A percentile compares a stretch with the other conserved stretches of the same genome.
Evolutionary conservation across 768 basidiomycete genomes (phyloP).

Genomic region (Suillus subalutaceus): DNA sequence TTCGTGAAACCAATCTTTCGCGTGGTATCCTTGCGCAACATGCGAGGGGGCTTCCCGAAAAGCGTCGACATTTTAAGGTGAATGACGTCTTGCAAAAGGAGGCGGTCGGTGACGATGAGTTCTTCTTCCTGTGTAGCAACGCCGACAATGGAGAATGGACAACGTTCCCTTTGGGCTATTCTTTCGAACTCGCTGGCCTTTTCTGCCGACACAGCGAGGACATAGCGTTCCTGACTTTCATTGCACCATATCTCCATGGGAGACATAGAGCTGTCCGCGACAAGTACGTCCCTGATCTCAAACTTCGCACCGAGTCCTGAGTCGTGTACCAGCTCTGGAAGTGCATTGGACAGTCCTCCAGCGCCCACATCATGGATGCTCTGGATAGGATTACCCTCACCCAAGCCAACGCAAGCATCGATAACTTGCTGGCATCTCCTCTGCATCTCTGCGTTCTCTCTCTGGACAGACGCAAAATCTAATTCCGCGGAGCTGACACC

Average conservation of each 20-base stretch:
- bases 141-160: conserved; percentile 93
- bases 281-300: conserved; percentile 91
- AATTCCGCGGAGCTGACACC: conserved; percentile 90
- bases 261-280: conserved; percentile 92
- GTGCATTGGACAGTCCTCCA: conserved; percentile 93
- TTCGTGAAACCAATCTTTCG: conserved; percentile 40
- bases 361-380: conserved; percentile 99
- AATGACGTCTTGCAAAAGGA: conserved; percentile 80
- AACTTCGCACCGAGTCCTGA: conserved; percentile 88
- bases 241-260: conserved; percentile 99
- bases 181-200: conserved; percentile 65
- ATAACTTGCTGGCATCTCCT: conserved; percentile 97
- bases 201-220: conserved; percentile 80
- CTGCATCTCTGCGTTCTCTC: conserved; percentile 99
- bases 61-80: conserved; percentile 91
- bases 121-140: conserved; percentile 80
- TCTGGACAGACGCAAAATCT: conserved; percentile 96
- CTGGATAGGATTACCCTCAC: conserved; percentile 75
- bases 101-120: conserved; percentile 86
- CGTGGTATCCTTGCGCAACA: conserved; percentile 73
- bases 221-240: conserved; percentile 97
- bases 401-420: conserved; percentile 77
- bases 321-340: conserved; percentile 97
- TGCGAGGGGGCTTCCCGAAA: conserved; percentile 94
- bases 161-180: conserved; percentile 87